Evolutionary conservation across 1,284 basidiomycete genomes (phyloP).

Genomic region (Abortiporus biennis): DNA sequence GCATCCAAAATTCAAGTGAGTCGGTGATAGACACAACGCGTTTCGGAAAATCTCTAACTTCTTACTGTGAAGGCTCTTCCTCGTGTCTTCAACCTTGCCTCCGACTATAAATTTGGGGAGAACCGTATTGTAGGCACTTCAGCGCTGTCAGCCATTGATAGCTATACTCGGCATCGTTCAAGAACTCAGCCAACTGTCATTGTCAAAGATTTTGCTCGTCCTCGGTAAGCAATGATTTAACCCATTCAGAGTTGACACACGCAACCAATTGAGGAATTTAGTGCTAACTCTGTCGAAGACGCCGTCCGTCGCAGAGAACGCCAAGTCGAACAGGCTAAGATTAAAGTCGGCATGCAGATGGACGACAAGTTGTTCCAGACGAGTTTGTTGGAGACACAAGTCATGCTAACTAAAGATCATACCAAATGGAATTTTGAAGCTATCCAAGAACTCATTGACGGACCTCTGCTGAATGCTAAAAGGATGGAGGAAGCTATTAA

Average conservation of each 20-base stretch:
- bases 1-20: conserved; percentile 80
- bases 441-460: conserved; percentile 87
- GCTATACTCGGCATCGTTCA: conserved; percentile 80
- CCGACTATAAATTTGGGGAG: conserved; percentile 66
- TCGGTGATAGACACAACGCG: conserved; percentile 12
- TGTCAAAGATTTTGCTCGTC: conserved; percentile 46
- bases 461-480: conserved; percentile 86
- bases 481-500: conserved; percentile 96
- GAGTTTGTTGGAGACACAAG: conserved; percentile 80
- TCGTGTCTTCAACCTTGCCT: conserved; percentile 79
- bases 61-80: conserved; percentile 67
- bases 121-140: conserved; percentile 81
- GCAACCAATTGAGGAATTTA: conserved; percentile 24
- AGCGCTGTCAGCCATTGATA: conserved; percentile 86
- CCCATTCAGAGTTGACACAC: not conserved
- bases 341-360: conserved; percentile 88
- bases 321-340: conserved; percentile 85
- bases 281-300: conserved; percentile 86
- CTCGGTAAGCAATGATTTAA: conserved; percentile 40
- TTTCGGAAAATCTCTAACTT: not conserved
- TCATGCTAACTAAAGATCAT: conserved; percentile 84
- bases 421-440: conserved; percentile 91
- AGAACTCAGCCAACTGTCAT: conserved; percentile 49
- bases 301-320: conserved; percentile 82
- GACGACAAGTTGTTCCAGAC: conserved; percentile 88